Base-by-base conservation (phyloP, 2,329 filamentous ascomycete genomes). In the Tolypocladium sp. region DNA sequence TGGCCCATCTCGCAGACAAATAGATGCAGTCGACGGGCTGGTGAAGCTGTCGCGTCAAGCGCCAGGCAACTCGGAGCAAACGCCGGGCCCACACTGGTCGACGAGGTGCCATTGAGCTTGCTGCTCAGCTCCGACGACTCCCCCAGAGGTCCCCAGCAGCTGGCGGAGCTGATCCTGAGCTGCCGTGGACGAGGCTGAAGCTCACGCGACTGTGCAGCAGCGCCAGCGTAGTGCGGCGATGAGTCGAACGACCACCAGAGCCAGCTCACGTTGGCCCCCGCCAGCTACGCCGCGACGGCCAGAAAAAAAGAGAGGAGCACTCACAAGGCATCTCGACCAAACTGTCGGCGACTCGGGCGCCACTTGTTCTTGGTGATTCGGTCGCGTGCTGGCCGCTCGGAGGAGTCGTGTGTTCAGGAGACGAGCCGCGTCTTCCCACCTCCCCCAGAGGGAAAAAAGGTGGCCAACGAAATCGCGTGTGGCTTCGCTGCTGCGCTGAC, bases 281-380 rank as follows among this genome's bases (percentile, higher is more conserved):
- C 33, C 44, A 30, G 12, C 44, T 12, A 27, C 30, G 9, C 42
- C 17, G 30, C 15, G 20, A 2, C 40, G 10, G 9, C 27, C 9
- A 52, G 15, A 22, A 58, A 56, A 52, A 61, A 55, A 49, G 55
- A 56, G 52, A 58, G 55, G 57, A 61, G 49, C 49, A 74, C 72
- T 74, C 67, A 74, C 72, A 73, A 63, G 72, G 72, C 72, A 74
- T 74, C 66, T 72, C 66, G 70, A 66, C 64, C 63, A 66, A 57
- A 60, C 61, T 65, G 61, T 59, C 60, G 63, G 63, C 66, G 64
- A 63, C 61, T 60, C 59, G 59, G 58, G 63, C 63, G 62, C 64
- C 68, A 6, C 56, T 62, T 62, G 56, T 58, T 59, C 42, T 57
- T 62, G 57, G 59, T 59, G 3, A 63, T 57, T 59, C 61, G 61